Conservation (phyloP, 2,329 filamentous ascomycete genomes). For the Allantophomopsis cytisporea region DNA sequence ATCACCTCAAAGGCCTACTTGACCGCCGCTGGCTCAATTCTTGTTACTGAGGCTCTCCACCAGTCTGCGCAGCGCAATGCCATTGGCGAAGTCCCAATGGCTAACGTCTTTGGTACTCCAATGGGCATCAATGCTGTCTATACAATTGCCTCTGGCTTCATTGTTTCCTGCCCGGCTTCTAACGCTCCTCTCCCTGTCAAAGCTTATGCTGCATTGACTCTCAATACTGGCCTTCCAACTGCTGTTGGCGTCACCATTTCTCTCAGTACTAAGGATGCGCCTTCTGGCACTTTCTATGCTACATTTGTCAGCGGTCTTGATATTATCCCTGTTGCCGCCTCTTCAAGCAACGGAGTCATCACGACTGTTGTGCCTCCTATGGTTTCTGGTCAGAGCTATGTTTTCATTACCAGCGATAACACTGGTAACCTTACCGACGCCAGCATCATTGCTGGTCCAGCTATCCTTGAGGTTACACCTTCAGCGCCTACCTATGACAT, state of each 20-base stretch:
- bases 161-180: slow-evolving; percentile 37
- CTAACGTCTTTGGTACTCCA: slow-evolving; percentile 46
- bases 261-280: slow-evolving; percentile 12
- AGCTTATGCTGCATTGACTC: slow-evolving; percentile 37
- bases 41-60: slow-evolving; percentile 55
- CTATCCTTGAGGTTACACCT: slow-evolving; percentile 19
- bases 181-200: slow-evolving; percentile 44
- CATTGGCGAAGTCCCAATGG: slow-evolving; percentile 34
- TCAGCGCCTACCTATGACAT: slow-evolving; percentile 12
- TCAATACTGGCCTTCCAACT: slow-evolving; percentile 11
- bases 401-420: slow-evolving; percentile 23
- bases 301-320: slow-evolving; percentile 20
- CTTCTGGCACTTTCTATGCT: slow-evolving; percentile 16
- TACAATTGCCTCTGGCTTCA: slow-evolving; percentile 49
- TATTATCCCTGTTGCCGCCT: slow-evolving; percentile 19
- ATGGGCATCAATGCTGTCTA: slow-evolving; percentile 45
- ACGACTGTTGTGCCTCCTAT: slow-evolving; percentile 16
- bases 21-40: slow-evolving; percentile 46
- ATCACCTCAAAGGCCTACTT: slow-evolving; percentile 45
- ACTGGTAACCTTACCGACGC: slow-evolving; percentile 21
- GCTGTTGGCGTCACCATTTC: slow-evolving; percentile 9
- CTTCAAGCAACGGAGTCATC: slow-evolving; percentile 12
- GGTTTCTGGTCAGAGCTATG: slow-evolving; percentile 24
- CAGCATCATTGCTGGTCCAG: slow-evolving; percentile 23
- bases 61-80: slow-evolving; percentile 42